Evolutionary conservation across 2,329 filamentous ascomycete species (phyloP).

Genomic region (Neurospora sp.): DNA sequence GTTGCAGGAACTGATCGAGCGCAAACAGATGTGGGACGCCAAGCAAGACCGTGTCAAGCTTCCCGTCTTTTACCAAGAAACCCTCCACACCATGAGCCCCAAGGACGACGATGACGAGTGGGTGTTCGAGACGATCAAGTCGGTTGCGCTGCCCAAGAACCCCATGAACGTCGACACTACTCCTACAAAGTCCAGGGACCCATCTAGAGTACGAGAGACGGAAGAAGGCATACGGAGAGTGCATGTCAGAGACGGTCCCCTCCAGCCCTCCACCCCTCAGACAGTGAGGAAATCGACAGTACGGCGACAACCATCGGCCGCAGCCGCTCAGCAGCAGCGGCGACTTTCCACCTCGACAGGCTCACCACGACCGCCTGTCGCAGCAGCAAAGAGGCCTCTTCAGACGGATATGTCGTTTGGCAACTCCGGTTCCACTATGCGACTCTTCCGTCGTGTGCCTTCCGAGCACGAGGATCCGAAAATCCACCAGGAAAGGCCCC

Average conservation of each 20-base stretch:
- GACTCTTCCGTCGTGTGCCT: conserved; percentile 77
- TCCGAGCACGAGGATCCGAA: conserved; percentile 41
- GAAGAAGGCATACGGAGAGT: conserved; percentile 52
- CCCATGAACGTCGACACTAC: conserved; percentile 32
- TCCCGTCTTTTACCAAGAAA: conserved; percentile 87
- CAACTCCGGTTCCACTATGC: conserved; percentile 83
- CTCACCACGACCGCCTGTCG: conserved; percentile 33
- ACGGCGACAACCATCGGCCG: conserved; percentile 29
- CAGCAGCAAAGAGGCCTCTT: conserved; percentile 62
- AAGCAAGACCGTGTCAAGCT: conserved; percentile 59
- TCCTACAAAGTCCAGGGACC: conserved; percentile 37
- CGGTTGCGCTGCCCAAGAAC: conserved; percentile 45
- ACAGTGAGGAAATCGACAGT: conserved; percentile 54
- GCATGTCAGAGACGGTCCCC: conserved; percentile 50
- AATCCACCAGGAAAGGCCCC: background rate
- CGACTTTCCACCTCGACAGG: conserved; percentile 26
- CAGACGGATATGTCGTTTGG: conserved; percentile 89
- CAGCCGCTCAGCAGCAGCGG: conserved; percentile 16
- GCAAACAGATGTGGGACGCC: conserved; percentile 74
- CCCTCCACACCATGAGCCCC: conserved; percentile 61
- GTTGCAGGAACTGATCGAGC: conserved; percentile 76
- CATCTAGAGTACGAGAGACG: conserved; percentile 46
- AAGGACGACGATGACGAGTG: conserved; percentile 72
- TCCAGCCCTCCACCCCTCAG: conserved; percentile 46
- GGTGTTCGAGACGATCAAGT: conserved; percentile 93